A percentile compares a stretch with the other conserved stretches of the same genome.
These are phyloP conservation scores for Hibiscus syriacus DNA, from an alignment of 345 rosid genomes.

Conservation along the genomic window DNA sequence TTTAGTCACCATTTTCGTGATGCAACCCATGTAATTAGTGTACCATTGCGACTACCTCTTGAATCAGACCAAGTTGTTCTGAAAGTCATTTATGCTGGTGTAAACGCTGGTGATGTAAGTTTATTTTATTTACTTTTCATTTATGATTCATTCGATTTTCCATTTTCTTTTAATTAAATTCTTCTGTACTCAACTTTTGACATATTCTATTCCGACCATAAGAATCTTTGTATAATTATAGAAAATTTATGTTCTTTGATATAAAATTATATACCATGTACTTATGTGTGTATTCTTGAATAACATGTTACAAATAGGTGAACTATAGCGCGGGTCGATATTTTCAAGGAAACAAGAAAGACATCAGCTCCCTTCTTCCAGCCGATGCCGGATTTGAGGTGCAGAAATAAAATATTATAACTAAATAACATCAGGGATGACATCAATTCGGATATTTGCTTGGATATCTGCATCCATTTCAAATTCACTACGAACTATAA, in stretches of 20 bases:
- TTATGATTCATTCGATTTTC: slow-evolving; percentile 1
- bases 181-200: neutral
- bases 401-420: neutral
- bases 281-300: slow-evolving; percentile 3
- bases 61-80: slow-evolving; percentile 65
- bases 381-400: slow-evolving; percentile 84
- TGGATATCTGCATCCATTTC: neutral
- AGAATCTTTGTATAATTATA: neutral
- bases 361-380: slow-evolving; percentile 54
- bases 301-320: slow-evolving; percentile 41
- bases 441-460: neutral
- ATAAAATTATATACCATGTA: neutral
- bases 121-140: slow-evolving; percentile 2
- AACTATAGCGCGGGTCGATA: slow-evolving; percentile 96
- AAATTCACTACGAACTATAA: too few relatives aligned
- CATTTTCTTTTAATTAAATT: neutral
- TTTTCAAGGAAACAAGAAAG: slow-evolving; percentile 44
- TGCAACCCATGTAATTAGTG: slow-evolving; percentile 55
- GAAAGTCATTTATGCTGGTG: slow-evolving; percentile 88
- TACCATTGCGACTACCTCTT: slow-evolving; percentile 53
- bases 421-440: neutral
- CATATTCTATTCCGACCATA: neutral
- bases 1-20: slow-evolving; percentile 76
- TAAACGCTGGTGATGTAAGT: slow-evolving; percentile 99
- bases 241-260: neutral